A percentile compares a stretch with the other conserved stretches of the same genome.
These are phyloP conservation scores for Leishmania gerbilli DNA, from an alignment of 208 protist species.

Conservation along the genomic window DNA sequence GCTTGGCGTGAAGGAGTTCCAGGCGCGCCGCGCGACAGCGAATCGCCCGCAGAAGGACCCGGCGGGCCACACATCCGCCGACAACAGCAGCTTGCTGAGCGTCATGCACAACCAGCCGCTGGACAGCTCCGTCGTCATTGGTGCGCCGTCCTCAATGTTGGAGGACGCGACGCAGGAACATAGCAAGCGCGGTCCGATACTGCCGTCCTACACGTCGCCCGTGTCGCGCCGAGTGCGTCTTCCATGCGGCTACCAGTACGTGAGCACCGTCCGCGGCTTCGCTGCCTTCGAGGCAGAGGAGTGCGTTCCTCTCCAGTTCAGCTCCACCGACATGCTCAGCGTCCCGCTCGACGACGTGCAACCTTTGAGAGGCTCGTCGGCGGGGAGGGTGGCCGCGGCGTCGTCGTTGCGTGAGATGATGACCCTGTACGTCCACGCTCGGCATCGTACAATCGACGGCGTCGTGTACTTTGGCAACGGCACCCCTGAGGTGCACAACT, in stretches of 20 bases:
- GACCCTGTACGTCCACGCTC: constrained; percentile 69
- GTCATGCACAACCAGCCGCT: constrained; percentile 5
- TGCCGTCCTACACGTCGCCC: constrained; percentile 61
- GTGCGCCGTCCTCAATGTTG: constrained; percentile 29
- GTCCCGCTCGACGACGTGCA: constrained; percentile 30
- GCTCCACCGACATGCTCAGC: constrained; percentile 37
- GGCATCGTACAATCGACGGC: constrained; percentile 69
- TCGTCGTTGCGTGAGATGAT: constrained; percentile 43
- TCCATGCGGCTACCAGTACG: constrained; percentile 70
- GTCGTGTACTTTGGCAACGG: constrained; percentile 86
- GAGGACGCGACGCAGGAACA: constrained; percentile 19
- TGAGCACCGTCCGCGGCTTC: constrained; percentile 44
- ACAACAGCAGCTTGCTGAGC: neutral
- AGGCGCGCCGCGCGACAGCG: neutral
- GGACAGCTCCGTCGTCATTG: neutral
- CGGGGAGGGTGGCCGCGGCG: too few relatives aligned
- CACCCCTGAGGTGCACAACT: constrained; percentile 75
- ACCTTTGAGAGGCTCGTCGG: neutral
- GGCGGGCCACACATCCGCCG: neutral
- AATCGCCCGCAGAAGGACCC: neutral
- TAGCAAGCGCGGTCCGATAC: neutral
- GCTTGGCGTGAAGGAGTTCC: constrained; percentile 84
- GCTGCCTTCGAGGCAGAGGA: constrained; percentile 37
- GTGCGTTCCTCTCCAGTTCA: constrained; percentile 59
- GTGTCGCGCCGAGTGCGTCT: constrained; percentile 55